Base-by-base conservation (phyloP, 306 rosid species). In the Vigna unguiculata region DNA sequence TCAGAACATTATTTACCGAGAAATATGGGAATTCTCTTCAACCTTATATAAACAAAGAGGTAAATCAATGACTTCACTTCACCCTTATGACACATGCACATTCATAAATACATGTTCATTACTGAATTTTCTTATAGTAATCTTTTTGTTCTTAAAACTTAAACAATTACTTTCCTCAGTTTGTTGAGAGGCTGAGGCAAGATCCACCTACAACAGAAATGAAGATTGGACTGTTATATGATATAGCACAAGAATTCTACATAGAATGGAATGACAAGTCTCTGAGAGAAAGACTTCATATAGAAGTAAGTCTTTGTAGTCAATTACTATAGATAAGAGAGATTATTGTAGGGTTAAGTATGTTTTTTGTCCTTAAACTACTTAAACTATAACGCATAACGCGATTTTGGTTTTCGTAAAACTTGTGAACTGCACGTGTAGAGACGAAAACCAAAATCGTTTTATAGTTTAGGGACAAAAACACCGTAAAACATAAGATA, bases 191-290 rank as follows among this genome's bases (percentile, higher is more conserved):
- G 82, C 72, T 85, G 77, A 87, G 64, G 80, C 3, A 68, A 71
- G 76, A 48, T 30, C 68, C 84, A 19, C 84, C 84, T 17, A 46
- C 93, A 1, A 88, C 78, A 66, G 96, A 91, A 76, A 82, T 65
- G 87, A 92, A 87, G 90, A 82, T 90, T 70, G 88, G 70, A 74
- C 48, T 89, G 13, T 61, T 92, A 83, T 72, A 91, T 48, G 91
- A 92, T 40, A 81, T 95, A 69, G 93, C 97, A 10, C 79, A 75
- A 51, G 98, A 92, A 32, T 81, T 78, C 32, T 87, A 90, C 61
- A 78, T 95, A 47, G 78, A 80, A 21, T 95, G 97, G 99, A 82
- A 90, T 73, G 82, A 86, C 53, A 87, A 81, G 74, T 83, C 88
- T 78, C 49, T 90, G 76, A 92, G 86, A 63, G 85, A 87, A 47